Base-by-base conservation (phyloP, 202 grass and related monocot genomes). In the Panicum virgatum region DNA sequence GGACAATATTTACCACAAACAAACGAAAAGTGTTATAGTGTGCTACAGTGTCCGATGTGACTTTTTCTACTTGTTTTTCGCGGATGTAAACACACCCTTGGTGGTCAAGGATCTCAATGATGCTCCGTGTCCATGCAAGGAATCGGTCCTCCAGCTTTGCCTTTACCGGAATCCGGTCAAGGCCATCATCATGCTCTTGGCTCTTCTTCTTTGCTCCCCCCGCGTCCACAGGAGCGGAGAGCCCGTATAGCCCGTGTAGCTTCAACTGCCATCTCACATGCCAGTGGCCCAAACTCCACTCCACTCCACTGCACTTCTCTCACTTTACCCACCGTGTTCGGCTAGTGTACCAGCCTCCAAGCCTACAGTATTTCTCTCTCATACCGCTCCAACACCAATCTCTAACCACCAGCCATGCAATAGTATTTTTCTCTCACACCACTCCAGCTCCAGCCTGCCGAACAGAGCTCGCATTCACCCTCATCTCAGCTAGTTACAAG, bases 51-150 rank as follows among this genome's bases (percentile, higher is more conserved):
- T n/a, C n/a, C n/a, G n/a, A n/a, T n/a, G n/a, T n/a, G n/a, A n/a
- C n/a, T n/a, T n/a, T n/a, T n/a, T n/a, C n/a, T n/a, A n/a, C n/a
- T n/a, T n/a, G n/a, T n/a, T n/a, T n/a, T n/a, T n/a, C n/a, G n/a
- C n/a, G n/a, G n/a, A n/a, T n/a, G n/a, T n/a, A n/a, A n/a, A n/a
- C n/a, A n/a, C n/a, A n/a, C n/a, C n/a, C n/a, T n/a, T n/a, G n/a
- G n/a, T n/a, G n/a, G 61, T 86, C 70, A 76, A 86, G 84, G 30
- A 75, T 61, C 57, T 30, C 23, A 86, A 81, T 86, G 15, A 86
- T 86, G 68, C 38, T 19, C 16, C 22, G 27, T 36, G 76, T 80
- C 76, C 83, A 74, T 74, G 68, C 69, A 75, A 81, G 70, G 51
- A 75, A 75, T 86, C 69, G 15, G 36, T 61, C 64, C 36, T 18